phyloP scores from a whole-genome alignment of 2,329 filamentous ascomycete genomes.

The Claviceps humidiphila region DNA sequence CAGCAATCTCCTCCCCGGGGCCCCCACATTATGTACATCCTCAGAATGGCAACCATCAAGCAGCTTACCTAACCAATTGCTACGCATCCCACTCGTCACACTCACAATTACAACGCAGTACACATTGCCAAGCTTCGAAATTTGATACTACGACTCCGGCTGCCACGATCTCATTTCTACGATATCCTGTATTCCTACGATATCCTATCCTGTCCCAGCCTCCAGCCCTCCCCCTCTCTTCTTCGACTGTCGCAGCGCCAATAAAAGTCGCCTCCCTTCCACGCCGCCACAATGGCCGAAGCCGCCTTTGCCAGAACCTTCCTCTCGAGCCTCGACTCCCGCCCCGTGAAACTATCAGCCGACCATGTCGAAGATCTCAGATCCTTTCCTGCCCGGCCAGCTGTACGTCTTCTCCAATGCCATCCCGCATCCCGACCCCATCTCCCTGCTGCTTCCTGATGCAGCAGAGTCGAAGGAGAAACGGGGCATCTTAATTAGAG shows the following conservation, averaged over 20 bases:
- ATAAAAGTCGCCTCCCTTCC: background rate
- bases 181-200: too few species aligned
- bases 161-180: too few species aligned
- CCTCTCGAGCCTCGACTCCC: slow-evolving; percentile 64
- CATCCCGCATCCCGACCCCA: too few species aligned
- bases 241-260: background rate
- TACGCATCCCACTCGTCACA: too few species aligned
- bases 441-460: background rate
- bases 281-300: slow-evolving; percentile 52
- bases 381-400: slow-evolving; percentile 59
- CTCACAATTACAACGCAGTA: too few species aligned
- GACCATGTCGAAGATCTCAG: slow-evolving; percentile 84
- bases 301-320: slow-evolving; percentile 73
- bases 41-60: too few species aligned
- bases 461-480: background rate
- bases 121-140: too few species aligned
- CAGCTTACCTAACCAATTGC: too few species aligned
- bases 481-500: background rate
- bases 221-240: background rate
- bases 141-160: too few species aligned
- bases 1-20: too few species aligned
- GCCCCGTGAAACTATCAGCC: slow-evolving; percentile 67
- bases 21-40: too few species aligned
- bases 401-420: slow-evolving; percentile 37
- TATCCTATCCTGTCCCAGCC: background rate